These are phyloP conservation scores for Thielaviopsis ethacetica DNA, from an alignment of 2,329 filamentous ascomycete species.

Conservation along the genomic window DNA sequence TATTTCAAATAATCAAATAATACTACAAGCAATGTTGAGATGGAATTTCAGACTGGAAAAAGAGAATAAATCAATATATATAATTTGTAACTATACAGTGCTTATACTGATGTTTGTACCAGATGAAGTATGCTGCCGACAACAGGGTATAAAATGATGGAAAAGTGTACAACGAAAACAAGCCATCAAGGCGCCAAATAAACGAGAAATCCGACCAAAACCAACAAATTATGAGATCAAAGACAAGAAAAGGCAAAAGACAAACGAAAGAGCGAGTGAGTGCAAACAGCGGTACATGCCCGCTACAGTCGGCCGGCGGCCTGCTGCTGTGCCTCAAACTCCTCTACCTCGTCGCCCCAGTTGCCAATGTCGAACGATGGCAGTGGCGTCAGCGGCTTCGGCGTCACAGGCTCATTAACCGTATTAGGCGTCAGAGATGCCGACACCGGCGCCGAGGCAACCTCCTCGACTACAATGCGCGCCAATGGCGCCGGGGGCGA, in stretches of 20 bases:
- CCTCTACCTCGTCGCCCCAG: conserved; percentile 45
- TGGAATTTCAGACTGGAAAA: background rate
- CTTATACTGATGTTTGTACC: background rate
- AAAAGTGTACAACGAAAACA: background rate
- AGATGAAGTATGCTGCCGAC: background rate
- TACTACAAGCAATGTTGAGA: background rate
- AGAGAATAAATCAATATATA: background rate
- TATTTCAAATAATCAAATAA: background rate
- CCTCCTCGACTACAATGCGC: conserved; percentile 13
- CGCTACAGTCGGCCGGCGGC: background rate
- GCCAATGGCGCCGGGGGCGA: background rate
- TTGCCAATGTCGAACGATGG: conserved; percentile 26
- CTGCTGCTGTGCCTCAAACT: conserved; percentile 21
- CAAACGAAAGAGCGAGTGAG: background rate
- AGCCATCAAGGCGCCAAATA: background rate
- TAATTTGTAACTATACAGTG: background rate
- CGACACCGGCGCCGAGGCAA: conserved; percentile 11
- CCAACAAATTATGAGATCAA: background rate
- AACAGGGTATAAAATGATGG: background rate
- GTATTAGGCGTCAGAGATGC: conserved; percentile 18
- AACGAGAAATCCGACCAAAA: background rate
- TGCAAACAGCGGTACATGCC: background rate
- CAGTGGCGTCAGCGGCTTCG: conserved; percentile 18
- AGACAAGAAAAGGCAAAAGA: background rate
- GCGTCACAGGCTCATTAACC: conserved; percentile 16